Evolutionary conservation across 2,329 filamentous ascomycete genomes (phyloP), one percentile per base, ranked within the genome.

Genomic region (Penicillium sp.): DNA sequence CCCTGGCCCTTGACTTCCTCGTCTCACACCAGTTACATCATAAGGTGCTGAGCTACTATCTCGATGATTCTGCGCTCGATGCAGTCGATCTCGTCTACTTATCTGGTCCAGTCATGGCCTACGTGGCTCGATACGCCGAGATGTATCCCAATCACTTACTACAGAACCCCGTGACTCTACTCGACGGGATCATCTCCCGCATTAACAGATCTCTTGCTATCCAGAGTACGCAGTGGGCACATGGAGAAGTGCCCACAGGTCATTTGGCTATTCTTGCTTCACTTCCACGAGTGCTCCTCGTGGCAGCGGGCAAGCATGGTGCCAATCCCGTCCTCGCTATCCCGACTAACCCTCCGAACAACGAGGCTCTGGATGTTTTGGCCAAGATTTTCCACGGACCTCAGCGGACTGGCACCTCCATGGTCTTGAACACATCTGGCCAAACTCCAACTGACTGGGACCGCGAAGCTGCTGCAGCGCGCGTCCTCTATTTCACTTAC

Each of bases 201-300:
- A 70, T 82, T 9, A 64, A 71, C 13, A 64, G 69, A 34, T 73
- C 76, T 25, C 62, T 80, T 25, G 62, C 71, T 22, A 68, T 77
- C 5, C 70, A 73, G 3, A 67, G 74, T 0, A 64, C 64, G 2
- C 72, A 74, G 52, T 80, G 77, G 77, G 78, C 79, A 7, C 77
- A 78, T 49, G 72, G 71, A 1, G 75, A 77, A 27, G 74, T 74
- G n/a, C 79, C 80, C 9, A 75, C 75, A 14, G 75, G 78, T 44
- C 79, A 82, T 53, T 71, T 83, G 7, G 75, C 75, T 53, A 70
- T 84, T n/a, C 67, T 83, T n/a, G 73, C 77, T 5, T 78, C 77
- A 10, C 70, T 84, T 33, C 81, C 81, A 18, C 75, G 80, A 10
- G 71, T 75, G 11, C 65, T 77, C 29, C 69, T 84, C 0, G 59